Base-by-base conservation (phyloP, 1,284 basidiomycete species). In the Abortiporus biennis region DNA sequence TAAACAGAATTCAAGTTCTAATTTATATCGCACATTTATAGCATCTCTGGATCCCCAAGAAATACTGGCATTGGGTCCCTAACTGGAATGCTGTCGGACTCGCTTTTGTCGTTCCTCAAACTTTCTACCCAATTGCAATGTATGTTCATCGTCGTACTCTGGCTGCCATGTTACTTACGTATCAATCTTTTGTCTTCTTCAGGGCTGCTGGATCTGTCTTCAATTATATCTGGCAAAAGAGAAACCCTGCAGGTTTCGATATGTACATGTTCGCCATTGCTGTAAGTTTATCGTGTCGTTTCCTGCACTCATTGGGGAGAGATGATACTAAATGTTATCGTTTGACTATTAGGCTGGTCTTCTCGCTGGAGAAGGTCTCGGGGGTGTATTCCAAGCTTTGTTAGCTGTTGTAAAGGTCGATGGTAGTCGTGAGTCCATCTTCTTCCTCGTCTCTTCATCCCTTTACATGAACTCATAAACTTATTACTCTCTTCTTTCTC, bases 301-400 rank as follows among this genome's bases (percentile, higher is more conserved):
- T n/a, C 5, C 2, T 31, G 1, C 15, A 13, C 1, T 9, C 1
- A 24, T 19, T 8, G 5, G 17, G 5, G 9, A 25, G n/a, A 19
- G 8, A 15, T 1, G 16, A 25, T 6, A 11, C 29, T 13, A 36
- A 3, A 20, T 11, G 2, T 3, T 3, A 6, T 57, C n/a, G n/a
- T 29, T 29, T 29, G 27, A 29, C 27, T 29, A 9, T n/a, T 29
- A 29, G 27, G 63, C 74, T 19, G 81, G 81, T 50, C 59, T 82
- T 49, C 67, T 84, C 37, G 79, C 80, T 16, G 81, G 81, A 31
- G 81, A 84, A 56, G 81, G 81, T 57, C 68, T 84, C 30, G 81
- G 77, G 16, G 81, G 81, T 55, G 78, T 84, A 30, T 69, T 82
- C 55, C 76, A 76, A 51, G 80, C 80, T 19, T 59, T 78, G 6